Conservation (phyloP, 169 alveolate genomes). For the Cyclospora cayetanensis region DNA sequence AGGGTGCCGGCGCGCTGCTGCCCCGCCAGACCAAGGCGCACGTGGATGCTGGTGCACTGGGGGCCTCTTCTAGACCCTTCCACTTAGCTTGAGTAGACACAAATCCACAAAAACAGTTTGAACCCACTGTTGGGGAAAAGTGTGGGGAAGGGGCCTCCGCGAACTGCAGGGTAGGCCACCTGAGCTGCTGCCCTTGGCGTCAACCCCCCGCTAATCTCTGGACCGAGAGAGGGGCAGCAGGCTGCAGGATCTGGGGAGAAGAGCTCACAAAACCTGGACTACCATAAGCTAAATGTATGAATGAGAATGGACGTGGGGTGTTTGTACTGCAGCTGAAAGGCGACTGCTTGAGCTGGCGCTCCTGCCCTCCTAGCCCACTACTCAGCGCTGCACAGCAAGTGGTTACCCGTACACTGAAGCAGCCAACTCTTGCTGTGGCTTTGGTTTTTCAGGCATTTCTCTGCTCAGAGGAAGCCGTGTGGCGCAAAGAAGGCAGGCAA, state of each 20-base stretch:
- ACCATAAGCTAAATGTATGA: neutral
- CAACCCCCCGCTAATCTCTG: conserved; percentile 58
- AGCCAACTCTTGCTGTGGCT: neutral
- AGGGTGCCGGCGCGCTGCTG: conserved; percentile 31
- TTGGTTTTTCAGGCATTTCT: conserved; percentile 9
- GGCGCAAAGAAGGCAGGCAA: conserved; percentile 45
- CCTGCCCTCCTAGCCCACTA: conserved; percentile 54
- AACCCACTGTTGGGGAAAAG: neutral
- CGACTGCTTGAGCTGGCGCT: conserved; percentile 18
- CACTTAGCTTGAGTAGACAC: neutral
- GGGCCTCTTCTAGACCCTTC: neutral
- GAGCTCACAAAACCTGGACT: conserved; percentile 3
- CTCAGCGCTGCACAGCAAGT: neutral
- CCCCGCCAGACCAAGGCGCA: conserved; percentile 56
- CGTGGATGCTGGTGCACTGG: neutral
- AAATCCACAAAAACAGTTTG: conserved; percentile 2
- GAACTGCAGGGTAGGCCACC: conserved; percentile 14
- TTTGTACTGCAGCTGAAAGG: neutral
- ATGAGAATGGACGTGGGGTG: neutral
- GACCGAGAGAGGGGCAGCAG: conserved; percentile 21
- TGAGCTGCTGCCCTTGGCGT: conserved; percentile 26
- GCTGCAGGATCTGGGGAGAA: conserved; percentile 12
- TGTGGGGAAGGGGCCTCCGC: neutral
- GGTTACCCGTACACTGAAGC: conserved; percentile 55
- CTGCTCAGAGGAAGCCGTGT: conserved; percentile 26